These are phyloP conservation scores for Nicotiana undulata DNA, from an alignment of 257 asterid genomes.

Conservation along the genomic window DNA sequence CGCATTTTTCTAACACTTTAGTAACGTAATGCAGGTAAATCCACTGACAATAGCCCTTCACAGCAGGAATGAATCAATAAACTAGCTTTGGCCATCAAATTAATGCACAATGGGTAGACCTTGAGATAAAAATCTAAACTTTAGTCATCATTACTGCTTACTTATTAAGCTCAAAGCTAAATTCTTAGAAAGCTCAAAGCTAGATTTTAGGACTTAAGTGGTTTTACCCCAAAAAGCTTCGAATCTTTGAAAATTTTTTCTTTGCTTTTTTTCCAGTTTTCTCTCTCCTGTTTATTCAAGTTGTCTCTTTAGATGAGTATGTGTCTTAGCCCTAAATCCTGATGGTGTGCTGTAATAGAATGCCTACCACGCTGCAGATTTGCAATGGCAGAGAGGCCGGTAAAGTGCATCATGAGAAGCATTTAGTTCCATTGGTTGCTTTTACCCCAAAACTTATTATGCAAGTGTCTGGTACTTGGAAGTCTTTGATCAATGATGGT, in stretches of 20 bases:
- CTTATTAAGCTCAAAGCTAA: not conserved
- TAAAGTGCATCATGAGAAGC: slow-evolving; percentile 47
- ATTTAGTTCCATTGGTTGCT: slow-evolving; percentile 57
- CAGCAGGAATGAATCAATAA: not conserved
- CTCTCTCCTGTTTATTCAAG: not conserved
- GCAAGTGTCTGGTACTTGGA: slow-evolving; percentile 47
- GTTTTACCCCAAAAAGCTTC: not conserved
- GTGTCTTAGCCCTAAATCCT: not conserved
- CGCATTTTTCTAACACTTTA: not conserved
- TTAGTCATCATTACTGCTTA: not conserved
- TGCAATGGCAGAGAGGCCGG: slow-evolving; percentile 26
- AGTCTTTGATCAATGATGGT: slow-evolving; percentile 10
- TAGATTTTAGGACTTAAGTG: not conserved
- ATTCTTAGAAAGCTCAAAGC: not conserved
- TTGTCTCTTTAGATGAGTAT: not conserved
- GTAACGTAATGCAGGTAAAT: not conserved
- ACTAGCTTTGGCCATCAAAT: not conserved
- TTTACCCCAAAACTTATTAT: slow-evolving; percentile 57
- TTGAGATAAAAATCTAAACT: not conserved
- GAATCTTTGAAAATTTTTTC: not conserved
- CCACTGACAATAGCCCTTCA: not conserved
- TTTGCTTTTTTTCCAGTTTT: not conserved
- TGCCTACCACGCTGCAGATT: slow-evolving; percentile 39
- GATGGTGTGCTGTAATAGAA: not conserved
- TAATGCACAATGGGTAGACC: not conserved